phyloP scores from a whole-genome alignment of 208 protist genomes.

The Wallacemonas collosoma region DNA sequence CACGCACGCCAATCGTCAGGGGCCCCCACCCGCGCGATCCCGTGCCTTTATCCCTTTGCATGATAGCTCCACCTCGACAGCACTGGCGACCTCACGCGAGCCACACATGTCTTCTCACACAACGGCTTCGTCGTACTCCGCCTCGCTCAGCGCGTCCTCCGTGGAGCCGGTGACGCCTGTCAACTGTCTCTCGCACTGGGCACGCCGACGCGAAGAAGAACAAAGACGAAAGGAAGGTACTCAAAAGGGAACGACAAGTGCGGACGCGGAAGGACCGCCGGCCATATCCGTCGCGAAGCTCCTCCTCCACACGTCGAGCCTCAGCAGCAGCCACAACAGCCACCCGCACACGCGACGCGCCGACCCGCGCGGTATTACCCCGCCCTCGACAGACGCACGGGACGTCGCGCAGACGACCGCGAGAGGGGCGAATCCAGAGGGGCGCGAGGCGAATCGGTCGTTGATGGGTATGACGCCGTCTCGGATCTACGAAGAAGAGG shows the following conservation, averaged over 20 bases:
- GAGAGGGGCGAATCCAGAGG: too few relatives aligned
- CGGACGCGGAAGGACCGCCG: too few relatives aligned
- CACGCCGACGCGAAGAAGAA: slow-evolving; percentile 1
- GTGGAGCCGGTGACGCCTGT: background rate
- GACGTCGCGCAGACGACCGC: too few relatives aligned
- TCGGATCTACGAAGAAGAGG: too few relatives aligned
- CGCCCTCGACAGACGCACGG: too few relatives aligned
- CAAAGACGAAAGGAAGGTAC: background rate
- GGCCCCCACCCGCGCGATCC: too few relatives aligned
- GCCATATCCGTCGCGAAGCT: slow-evolving; percentile 3
- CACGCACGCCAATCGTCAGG: too few relatives aligned
- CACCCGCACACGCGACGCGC: background rate
- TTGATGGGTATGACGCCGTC: too few relatives aligned
- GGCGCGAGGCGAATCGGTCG: too few relatives aligned
- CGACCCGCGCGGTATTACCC: too few relatives aligned
- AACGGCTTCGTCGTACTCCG: background rate
- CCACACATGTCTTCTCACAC: background rate
- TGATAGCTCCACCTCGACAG: slow-evolving; percentile 2
- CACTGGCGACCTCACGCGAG: too few relatives aligned
- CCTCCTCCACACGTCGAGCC: background rate
- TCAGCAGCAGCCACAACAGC: background rate
- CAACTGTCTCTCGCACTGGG: slow-evolving; percentile 3
- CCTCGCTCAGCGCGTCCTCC: background rate
- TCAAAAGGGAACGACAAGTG: too few relatives aligned
- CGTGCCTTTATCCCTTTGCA: slow-evolving; percentile 6